Percentiles rank a stretch among this genome's conserved stretches.
These are phyloP conservation scores for Euphorbia tirucalli DNA, from an alignment of 345 rosid genomes.

Conservation along the genomic window DNA sequence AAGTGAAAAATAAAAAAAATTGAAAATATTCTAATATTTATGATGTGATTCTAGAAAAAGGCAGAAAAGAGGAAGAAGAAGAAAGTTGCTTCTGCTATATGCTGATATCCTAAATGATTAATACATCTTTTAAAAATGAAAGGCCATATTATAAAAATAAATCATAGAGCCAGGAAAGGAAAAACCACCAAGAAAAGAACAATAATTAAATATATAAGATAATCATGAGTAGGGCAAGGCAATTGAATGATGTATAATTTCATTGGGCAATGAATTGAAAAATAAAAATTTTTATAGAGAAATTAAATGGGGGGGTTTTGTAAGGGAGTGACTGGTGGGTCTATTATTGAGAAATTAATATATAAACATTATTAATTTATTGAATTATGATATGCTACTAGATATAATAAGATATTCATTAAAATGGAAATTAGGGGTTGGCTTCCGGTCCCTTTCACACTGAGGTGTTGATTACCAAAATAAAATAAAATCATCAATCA, in stretches of 20 bases:
- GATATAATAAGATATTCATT: conserved; percentile 22
- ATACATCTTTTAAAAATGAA: background rate
- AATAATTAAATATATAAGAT: background rate
- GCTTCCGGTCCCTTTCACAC: conserved; percentile 36
- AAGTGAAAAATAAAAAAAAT: too few relatives aligned
- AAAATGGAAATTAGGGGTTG: conserved; percentile 32
- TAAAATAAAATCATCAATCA: conserved; percentile 32
- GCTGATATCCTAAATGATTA: conserved; percentile 9
- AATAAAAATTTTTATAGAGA: background rate
- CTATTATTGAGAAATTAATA: conserved; percentile 11
- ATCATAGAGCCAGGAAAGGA: background rate
- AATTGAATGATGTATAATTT: conserved; percentile 22
- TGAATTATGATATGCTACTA: conserved; percentile 15
- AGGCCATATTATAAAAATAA: background rate
- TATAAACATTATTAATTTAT: background rate
- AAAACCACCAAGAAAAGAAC: background rate
- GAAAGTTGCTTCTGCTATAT: conserved; percentile 1
- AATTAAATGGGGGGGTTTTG: conserved; percentile 25
- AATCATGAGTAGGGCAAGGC: conserved; percentile 10
- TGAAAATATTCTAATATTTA: conserved; percentile 15
- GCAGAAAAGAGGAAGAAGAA: background rate
- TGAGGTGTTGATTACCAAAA: conserved; percentile 28
- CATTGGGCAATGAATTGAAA: conserved; percentile 9
- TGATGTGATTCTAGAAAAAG: conserved; percentile 22
- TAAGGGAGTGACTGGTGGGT: conserved; percentile 34